Percentiles rank a stretch among this genome's conserved stretches.
Conservation (phyloP, 257 asterid genomes). For the Nicotiana tabacum region DNA sequence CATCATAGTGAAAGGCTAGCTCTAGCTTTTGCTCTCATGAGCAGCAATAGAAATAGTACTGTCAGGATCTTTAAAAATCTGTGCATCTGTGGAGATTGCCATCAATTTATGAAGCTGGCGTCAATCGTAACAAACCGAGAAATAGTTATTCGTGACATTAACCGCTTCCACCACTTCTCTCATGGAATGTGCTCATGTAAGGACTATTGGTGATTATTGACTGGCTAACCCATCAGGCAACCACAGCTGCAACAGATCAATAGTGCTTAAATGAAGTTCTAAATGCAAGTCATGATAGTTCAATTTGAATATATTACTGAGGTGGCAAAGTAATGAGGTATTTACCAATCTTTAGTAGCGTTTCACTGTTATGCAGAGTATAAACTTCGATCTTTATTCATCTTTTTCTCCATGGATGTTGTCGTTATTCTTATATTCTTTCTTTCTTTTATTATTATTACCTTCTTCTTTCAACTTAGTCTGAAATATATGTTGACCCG, state of each 20-base stretch:
- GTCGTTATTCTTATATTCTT: not conserved
- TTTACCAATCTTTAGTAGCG: conserved; percentile 1
- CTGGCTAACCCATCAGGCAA: not conserved
- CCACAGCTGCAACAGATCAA: not conserved
- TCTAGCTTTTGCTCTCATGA: conserved; percentile 63
- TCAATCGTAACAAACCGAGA: conserved; percentile 46
- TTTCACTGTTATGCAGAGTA: not conserved
- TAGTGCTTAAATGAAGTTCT: not conserved
- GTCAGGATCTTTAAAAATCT: conserved; percentile 79
- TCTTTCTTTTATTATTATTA: not conserved
- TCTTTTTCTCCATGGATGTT: not conserved
- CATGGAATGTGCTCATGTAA: conserved; percentile 68
- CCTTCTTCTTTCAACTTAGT: not conserved
- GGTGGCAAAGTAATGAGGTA: not conserved
- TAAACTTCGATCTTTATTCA: not conserved
- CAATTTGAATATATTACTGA: not conserved
- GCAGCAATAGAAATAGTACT: conserved; percentile 25
- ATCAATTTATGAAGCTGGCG: conserved; percentile 70
- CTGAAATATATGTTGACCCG: not conserved
- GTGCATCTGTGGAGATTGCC: conserved; percentile 86
- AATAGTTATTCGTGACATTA: conserved; percentile 60
- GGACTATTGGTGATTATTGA: conserved; percentile 61
- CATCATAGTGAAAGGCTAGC: conserved; percentile 91
- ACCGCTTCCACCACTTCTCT: conserved; percentile 64
- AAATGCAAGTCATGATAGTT: not conserved